Percentiles rank a stretch among this genome's conserved stretches.
Evolutionary conservation across 768 basidiomycete species (phyloP).

Genomic region (Tricholoma furcatifolium): DNA sequence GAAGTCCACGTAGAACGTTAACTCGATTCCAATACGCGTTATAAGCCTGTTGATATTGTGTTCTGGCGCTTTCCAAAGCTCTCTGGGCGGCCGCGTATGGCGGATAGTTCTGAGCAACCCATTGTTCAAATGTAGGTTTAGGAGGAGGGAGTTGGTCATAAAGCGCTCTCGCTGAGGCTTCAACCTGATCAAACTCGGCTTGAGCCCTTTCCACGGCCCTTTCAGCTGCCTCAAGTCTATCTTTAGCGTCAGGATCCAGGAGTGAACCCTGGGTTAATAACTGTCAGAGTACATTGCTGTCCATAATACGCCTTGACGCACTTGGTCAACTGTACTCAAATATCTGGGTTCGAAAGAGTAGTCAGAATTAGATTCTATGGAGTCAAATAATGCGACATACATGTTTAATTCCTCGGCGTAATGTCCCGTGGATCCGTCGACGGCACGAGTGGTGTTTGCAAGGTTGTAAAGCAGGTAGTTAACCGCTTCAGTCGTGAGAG

Average conservation of each 20-base stretch:
- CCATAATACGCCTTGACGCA: neutral
- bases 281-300: neutral
- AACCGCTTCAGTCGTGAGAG: neutral
- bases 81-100: neutral
- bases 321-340: neutral
- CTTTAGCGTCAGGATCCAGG: neutral
- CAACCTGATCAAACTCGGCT: neutral
- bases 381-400: neutral
- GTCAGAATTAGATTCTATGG: neutral
- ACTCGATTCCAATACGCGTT: neutral
- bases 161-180: neutral
- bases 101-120: neutral
- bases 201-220: neutral
- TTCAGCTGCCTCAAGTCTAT: neutral
- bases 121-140: neutral
- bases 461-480: constrained; percentile 4
- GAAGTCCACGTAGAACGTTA: neutral
- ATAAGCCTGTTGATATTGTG: neutral
- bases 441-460: constrained; percentile 43
- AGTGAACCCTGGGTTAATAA: neutral
- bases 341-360: neutral
- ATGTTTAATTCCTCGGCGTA: neutral
- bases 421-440: constrained; percentile 44
- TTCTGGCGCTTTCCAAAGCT: neutral
- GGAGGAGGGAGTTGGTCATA: neutral